Percentiles rank a stretch among this genome's conserved stretches.
These are phyloP conservation scores for Raddia distichophylla DNA, from an alignment of 176 grass and related monocot species.

Conservation along the genomic window DNA sequence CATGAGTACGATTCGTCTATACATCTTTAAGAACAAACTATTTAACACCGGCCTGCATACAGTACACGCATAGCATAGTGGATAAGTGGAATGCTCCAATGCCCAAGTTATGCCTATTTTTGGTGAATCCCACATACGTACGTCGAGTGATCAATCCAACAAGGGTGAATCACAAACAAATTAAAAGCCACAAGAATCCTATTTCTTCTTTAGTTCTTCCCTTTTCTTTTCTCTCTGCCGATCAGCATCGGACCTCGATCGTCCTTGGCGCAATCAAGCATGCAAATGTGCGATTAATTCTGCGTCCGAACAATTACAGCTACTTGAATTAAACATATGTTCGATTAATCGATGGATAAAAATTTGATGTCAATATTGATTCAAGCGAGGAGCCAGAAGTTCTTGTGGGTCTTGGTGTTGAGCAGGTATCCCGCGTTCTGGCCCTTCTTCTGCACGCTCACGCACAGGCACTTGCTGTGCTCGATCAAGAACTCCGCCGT, in stretches of 20 bases:
- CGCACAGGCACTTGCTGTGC: constrained; percentile 89
- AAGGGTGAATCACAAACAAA: neutral
- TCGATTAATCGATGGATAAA: neutral
- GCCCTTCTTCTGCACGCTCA: constrained; percentile 89
- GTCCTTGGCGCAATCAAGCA: too few species aligned
- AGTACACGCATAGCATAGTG: neutral
- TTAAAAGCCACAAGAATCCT: neutral
- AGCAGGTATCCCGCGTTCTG: constrained; percentile 89
- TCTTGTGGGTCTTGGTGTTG: constrained; percentile 91
- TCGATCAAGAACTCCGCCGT: constrained; percentile 81
- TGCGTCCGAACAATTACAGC: too few species aligned
- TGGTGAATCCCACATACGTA: neutral
- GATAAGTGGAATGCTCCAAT: neutral
- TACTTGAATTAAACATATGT: neutral
- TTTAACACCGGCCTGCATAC: too few species aligned
- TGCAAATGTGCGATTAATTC: too few species aligned
- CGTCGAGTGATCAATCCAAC: neutral
- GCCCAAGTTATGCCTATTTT: neutral
- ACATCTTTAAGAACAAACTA: too few species aligned
- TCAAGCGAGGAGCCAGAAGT: constrained; percentile 95
- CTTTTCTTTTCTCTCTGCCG: too few species aligned
- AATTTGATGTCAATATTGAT: neutral
- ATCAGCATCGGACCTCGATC: too few species aligned
- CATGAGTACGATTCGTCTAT: too few species aligned
- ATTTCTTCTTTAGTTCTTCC: neutral